These are phyloP conservation scores for Suillus cothurnatus DNA, from an alignment of 768 basidiomycete genomes.

Conservation along the genomic window DNA sequence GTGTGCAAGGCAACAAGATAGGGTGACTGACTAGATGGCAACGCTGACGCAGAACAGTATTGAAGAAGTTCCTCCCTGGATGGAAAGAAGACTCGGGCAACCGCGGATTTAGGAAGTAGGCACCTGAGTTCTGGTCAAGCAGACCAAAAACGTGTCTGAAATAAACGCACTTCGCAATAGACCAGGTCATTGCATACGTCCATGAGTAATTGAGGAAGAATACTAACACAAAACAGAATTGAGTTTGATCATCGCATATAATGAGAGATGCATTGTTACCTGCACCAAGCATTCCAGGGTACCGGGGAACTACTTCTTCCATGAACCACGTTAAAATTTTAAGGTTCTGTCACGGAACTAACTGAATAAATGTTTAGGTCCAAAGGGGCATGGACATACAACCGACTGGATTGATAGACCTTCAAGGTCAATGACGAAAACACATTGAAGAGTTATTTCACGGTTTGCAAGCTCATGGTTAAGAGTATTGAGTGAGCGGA, in stretches of 20 bases:
- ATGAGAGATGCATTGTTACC: conserved; percentile 39
- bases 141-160: conserved; percentile 6
- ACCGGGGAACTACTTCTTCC: conserved; percentile 67
- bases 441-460: conserved; percentile 60
- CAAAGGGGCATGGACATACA: conserved; percentile 42
- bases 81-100: conserved; percentile 69
- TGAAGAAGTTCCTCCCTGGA: conserved; percentile 53
- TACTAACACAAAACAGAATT: conserved; percentile 39
- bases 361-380: conserved; percentile 11
- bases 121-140: conserved; percentile 44
- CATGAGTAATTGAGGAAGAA: conserved; percentile 77
- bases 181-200: conserved; percentile 72
- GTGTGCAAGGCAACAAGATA: neutral
- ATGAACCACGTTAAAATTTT: conserved; percentile 67
- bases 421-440: conserved; percentile 66
- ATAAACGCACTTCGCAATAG: conserved; percentile 56
- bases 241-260: conserved; percentile 9
- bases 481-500: conserved; percentile 49
- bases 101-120: conserved; percentile 58
- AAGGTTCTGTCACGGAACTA: conserved; percentile 44
- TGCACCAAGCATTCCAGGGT: conserved; percentile 76
- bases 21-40: conserved; percentile 58
- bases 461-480: conserved; percentile 18
- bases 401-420: conserved; percentile 54
- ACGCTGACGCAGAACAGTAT: conserved; percentile 50